phyloP scores from a whole-genome alignment of 345 rosid species.

The Gossypium arboreum region DNA sequence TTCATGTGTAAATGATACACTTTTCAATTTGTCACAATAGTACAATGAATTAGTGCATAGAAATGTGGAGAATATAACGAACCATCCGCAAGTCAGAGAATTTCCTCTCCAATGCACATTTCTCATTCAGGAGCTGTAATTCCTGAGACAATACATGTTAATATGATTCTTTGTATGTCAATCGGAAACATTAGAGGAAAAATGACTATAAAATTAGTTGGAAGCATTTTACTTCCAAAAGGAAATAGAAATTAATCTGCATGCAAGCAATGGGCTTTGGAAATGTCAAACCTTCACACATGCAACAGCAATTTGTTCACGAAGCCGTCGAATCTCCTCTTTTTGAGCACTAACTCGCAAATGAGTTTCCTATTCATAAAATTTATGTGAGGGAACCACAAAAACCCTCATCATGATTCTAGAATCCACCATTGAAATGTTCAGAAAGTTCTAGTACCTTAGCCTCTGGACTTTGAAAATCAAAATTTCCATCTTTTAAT shows the following conservation, averaged over 20 bases:
- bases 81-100: constrained; percentile 92
- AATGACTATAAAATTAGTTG: not conserved
- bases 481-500: constrained; percentile 33
- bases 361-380: constrained; percentile 51
- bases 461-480: constrained; percentile 53
- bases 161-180: constrained; percentile 12
- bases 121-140: constrained; percentile 74
- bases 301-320: constrained; percentile 70
- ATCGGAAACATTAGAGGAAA: constrained; percentile 10
- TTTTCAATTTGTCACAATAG: constrained; percentile 12
- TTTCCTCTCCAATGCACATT: constrained; percentile 73
- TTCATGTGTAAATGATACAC: constrained; percentile 16
- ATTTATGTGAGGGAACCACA: constrained; percentile 18
- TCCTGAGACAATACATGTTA: constrained; percentile 51
- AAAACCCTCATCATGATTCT: constrained; percentile 13
- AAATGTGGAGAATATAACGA: constrained; percentile 23
- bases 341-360: constrained; percentile 54
- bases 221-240: not conserved
- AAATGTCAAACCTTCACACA: constrained; percentile 55
- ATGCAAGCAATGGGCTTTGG: constrained; percentile 7
- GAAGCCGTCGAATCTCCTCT: constrained; percentile 74
- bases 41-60: not conserved
- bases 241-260: not conserved
- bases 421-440: constrained; percentile 16
- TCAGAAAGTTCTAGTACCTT: constrained; percentile 42